phyloP scores from a whole-genome alignment of 768 basidiomycete genomes.

The Macrolepiota albuminosa region DNA sequence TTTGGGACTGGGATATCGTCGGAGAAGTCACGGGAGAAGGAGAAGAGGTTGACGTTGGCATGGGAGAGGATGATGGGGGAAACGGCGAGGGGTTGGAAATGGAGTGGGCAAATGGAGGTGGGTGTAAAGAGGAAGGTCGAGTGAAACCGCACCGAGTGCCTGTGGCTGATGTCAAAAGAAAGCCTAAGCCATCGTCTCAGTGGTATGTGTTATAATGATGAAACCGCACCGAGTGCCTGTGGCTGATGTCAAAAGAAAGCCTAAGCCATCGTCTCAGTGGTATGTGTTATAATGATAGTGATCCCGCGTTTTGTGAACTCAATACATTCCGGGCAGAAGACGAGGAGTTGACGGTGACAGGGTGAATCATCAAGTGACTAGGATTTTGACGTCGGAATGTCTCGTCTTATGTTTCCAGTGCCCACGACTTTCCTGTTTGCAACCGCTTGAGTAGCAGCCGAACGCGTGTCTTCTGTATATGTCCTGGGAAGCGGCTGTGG shows the following conservation, averaged over 20 bases:
- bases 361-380: not conserved
- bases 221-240: not conserved
- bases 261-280: too few species aligned
- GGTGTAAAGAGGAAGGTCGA: not conserved
- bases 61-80: conserved; percentile 13
- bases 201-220: too few species aligned
- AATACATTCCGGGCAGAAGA: too few species aligned
- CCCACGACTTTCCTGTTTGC: not conserved
- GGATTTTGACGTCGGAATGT: not conserved
- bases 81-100: not conserved
- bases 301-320: too few species aligned
- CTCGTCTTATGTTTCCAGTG: not conserved
- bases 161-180: not conserved
- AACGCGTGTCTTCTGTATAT: not conserved
- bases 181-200: too few species aligned
- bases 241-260: not conserved
- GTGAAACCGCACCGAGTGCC: not conserved
- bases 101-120: not conserved
- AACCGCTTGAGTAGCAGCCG: not conserved
- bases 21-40: conserved; percentile 12
- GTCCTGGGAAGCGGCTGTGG: too few species aligned
- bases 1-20: conserved; percentile 12
- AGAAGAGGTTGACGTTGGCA: conserved; percentile 3
- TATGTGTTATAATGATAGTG: too few species aligned
- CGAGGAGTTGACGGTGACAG: too few species aligned